Conservation (phyloP, 2,329 filamentous ascomycete genomes). For the Colletotrichum cereale region DNA sequence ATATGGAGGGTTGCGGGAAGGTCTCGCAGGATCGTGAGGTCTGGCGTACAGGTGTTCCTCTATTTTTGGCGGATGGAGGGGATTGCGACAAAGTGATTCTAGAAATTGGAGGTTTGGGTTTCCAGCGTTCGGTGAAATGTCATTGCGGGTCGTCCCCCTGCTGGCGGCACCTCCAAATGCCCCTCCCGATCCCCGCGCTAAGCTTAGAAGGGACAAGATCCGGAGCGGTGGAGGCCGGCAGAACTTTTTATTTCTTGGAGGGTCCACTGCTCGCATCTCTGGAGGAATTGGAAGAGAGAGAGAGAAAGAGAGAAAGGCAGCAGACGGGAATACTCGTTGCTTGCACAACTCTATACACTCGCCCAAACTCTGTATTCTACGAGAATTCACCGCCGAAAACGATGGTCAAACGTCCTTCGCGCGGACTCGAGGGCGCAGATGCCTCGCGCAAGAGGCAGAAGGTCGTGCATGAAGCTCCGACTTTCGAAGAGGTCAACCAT, state of each 20-base stretch:
- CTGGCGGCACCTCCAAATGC: constrained; percentile 13
- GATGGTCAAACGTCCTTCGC: constrained; percentile 61
- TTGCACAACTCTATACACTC: background rate
- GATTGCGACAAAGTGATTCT: constrained; percentile 21
- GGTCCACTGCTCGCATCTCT: constrained; percentile 24
- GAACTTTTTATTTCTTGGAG: constrained; percentile 42
- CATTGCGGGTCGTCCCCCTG: constrained; percentile 32
- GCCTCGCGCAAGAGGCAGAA: constrained; percentile 67
- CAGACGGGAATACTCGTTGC: background rate
- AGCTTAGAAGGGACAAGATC: background rate
- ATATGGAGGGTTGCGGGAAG: background rate
- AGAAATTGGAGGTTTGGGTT: constrained; percentile 7
- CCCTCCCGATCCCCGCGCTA: constrained; percentile 38
- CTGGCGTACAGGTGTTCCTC: background rate
- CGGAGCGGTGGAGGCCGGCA: constrained; percentile 38
- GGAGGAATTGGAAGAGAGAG: constrained; percentile 3
- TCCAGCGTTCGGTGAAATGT: constrained; percentile 31
- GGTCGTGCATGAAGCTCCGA: constrained; percentile 67
- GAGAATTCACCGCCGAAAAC: constrained; percentile 5
- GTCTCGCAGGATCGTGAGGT: background rate
- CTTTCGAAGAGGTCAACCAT: constrained; percentile 72
- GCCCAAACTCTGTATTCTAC: background rate
- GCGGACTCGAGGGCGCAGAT: constrained; percentile 55
- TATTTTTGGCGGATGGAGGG: background rate
- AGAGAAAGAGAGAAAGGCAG: background rate